Base-by-base conservation (phyloP, 768 basidiomycete species). In the Leccinum subgranulosum region DNA sequence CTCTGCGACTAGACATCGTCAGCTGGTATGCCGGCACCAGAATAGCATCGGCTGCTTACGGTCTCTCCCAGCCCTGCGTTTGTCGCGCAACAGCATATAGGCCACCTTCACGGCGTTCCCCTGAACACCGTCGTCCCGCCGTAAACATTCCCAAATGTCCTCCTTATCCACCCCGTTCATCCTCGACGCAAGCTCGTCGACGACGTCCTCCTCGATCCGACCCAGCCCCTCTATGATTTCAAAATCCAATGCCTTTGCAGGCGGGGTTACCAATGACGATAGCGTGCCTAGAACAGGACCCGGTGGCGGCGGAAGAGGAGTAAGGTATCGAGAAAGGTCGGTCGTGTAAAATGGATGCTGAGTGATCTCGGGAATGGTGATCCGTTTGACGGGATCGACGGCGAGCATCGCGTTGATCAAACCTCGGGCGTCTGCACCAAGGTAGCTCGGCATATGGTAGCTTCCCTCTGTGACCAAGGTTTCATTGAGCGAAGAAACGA, bases 21-120 rank as follows among this genome's bases (percentile, higher is more conserved):
- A 69, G 54, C 41, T 60, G 49, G 10, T n/a, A 48, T 47, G 48
- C 15, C n/a, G 21, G 21, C 41, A 28, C 59, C 53, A 49, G 25
- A 14, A 55, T 6, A 34, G 7, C 17, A 12, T 36, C 28, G 19
- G 5, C 19, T 29, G 80, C 93, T 80, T 66, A 96, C 94, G 75
- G 69, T 94, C 92, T 71, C 88, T 84, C 6, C 93, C 86, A 53
- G 90, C 80, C 39, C 94, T 77, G 63, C 86, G 79, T 76, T 94
- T 94, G 68, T 99, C 96, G 56, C 93, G 79, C 47, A 97, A 78
- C 4, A 99, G 79, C 84, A 94, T 86, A 73, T 98, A 99, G 0
- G 96, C 94, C 7, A 99, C 94, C 74, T 97, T 95, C 69, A 98
- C 88, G 54, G 92, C 87, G 69, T 98, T 97, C 39, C 94, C 92